phyloP scores from a whole-genome alignment of 2,329 filamentous ascomycete species.

The Verticillium klebahnii region DNA sequence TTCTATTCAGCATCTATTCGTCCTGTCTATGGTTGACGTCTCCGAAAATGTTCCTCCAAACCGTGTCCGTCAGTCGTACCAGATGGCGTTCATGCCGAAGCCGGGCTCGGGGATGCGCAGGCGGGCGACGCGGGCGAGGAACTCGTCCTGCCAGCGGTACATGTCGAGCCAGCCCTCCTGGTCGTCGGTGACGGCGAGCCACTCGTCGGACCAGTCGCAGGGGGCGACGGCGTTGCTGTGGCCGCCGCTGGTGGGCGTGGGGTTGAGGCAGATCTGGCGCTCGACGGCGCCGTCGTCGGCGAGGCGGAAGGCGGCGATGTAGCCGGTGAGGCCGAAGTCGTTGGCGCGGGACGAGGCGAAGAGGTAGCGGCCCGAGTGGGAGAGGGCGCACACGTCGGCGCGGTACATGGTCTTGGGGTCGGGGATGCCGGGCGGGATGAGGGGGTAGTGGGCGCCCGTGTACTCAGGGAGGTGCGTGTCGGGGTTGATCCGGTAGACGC shows the following conservation, averaged over 20 bases:
- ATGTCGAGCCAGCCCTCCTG: constrained; percentile 85
- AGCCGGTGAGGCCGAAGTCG: constrained; percentile 70
- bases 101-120: constrained; percentile 79
- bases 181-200: constrained; percentile 85
- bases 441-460: constrained; percentile 69
- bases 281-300: constrained; percentile 66
- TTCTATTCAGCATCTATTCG: background rate
- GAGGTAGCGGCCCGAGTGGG: constrained; percentile 65
- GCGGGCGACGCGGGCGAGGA: constrained; percentile 70
- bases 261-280: constrained; percentile 73
- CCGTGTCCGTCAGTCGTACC: constrained; percentile 60
- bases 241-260: constrained; percentile 80
- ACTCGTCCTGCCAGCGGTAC: constrained; percentile 81
- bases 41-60: background rate
- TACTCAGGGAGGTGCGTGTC: constrained; percentile 70
- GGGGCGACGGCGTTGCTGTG: constrained; percentile 86
- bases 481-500: constrained; percentile 75
- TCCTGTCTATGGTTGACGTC: background rate
- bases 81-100: constrained; percentile 95
- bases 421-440: constrained; percentile 70
- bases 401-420: constrained; percentile 63
- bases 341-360: constrained; percentile 84
- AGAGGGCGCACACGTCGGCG: constrained; percentile 76
- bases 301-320: constrained; percentile 76
- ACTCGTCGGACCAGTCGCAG: constrained; percentile 81